These are phyloP conservation scores for Metrosideros polymorpha DNA, from an alignment of 441 rosid species.

Conservation along the genomic window DNA sequence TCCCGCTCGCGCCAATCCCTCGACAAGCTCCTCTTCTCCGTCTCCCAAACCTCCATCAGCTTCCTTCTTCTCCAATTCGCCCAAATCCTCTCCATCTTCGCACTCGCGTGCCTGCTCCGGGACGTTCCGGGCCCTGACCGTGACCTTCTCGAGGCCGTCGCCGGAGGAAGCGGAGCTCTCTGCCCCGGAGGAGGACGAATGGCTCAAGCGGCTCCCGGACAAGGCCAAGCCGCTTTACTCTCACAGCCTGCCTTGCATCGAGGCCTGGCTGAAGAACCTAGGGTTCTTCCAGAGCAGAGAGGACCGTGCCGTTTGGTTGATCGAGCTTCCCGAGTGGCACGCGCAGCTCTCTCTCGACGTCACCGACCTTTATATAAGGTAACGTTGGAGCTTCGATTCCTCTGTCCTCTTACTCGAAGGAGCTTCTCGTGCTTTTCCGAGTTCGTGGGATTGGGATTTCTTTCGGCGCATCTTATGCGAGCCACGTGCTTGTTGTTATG, in stretches of 20 bases:
- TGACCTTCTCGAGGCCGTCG: slow-evolving; percentile 23
- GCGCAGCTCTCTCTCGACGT: slow-evolving; percentile 85
- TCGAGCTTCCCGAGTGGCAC: slow-evolving; percentile 80
- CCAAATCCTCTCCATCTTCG: background rate
- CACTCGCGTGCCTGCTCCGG: background rate
- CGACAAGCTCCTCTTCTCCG: background rate
- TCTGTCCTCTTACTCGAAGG: background rate
- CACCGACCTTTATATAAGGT: slow-evolving; percentile 85
- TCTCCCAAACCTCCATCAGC: background rate
- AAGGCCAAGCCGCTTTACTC: slow-evolving; percentile 81
- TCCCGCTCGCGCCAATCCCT: background rate
- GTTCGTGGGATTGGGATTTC: background rate
- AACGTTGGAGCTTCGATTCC: background rate
- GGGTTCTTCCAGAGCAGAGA: slow-evolving; percentile 73
- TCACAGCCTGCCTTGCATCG: slow-evolving; percentile 89
- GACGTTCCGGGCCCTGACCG: slow-evolving; percentile 11
- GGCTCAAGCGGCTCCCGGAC: slow-evolving; percentile 77
- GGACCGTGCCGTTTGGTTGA: slow-evolving; percentile 74
- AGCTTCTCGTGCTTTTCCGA: background rate
- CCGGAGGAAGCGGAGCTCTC: slow-evolving; percentile 49
- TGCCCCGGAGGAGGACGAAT: slow-evolving; percentile 50
- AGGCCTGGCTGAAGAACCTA: slow-evolving; percentile 72
- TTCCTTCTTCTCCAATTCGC: slow-evolving; percentile 3
- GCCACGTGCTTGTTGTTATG: background rate
- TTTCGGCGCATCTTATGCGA: background rate